Conservation (phyloP, 2,329 filamentous ascomycete genomes). For the Botrytis squamosa region DNA sequence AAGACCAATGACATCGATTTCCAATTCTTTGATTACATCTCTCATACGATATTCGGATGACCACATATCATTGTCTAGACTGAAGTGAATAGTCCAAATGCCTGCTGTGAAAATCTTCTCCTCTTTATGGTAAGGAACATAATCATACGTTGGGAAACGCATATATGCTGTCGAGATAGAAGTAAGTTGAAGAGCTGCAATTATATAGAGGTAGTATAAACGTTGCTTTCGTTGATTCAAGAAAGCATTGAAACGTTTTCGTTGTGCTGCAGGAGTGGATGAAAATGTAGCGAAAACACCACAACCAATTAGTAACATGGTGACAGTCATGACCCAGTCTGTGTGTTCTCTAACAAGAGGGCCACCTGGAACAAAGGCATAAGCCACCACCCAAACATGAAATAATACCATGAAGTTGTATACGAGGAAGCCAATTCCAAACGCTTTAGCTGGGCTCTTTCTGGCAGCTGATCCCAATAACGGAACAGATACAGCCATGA, state of each 20-base stretch:
- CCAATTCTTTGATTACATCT: slow-evolving; percentile 86
- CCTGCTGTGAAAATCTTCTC: slow-evolving; percentile 88
- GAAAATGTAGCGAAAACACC: slow-evolving; percentile 74
- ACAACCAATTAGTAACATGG: slow-evolving; percentile 79
- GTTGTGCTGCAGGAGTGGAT: slow-evolving; percentile 41
- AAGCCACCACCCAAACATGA: slow-evolving; percentile 97
- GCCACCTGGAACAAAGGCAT: slow-evolving; percentile 94
- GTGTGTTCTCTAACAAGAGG: slow-evolving; percentile 90
- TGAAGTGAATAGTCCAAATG: slow-evolving; percentile 99
- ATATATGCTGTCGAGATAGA: slow-evolving; percentile 80
- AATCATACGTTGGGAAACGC: slow-evolving; percentile 90
- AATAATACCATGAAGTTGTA: slow-evolving; percentile 97
- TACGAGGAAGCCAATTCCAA: slow-evolving; percentile 83
- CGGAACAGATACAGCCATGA: slow-evolving; percentile 75
- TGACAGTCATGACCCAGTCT: slow-evolving; percentile 89
- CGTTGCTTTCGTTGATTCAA: slow-evolving; percentile 50
- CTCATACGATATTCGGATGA: slow-evolving; percentile 92
- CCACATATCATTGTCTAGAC: slow-evolving; percentile 98
- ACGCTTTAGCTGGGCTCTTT: slow-evolving; percentile 74
- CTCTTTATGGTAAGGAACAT: slow-evolving; percentile 83
- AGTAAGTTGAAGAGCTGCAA: slow-evolving; percentile 75
- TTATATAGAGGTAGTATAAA: slow-evolving; percentile 68
- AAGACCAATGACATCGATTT: slow-evolving; percentile 94
- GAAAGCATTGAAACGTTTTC: slow-evolving; percentile 37
- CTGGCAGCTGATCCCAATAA: slow-evolving; percentile 74